Conservation (phyloP, 2,329 filamentous ascomycete species). For the Lachnellula suecica region DNA sequence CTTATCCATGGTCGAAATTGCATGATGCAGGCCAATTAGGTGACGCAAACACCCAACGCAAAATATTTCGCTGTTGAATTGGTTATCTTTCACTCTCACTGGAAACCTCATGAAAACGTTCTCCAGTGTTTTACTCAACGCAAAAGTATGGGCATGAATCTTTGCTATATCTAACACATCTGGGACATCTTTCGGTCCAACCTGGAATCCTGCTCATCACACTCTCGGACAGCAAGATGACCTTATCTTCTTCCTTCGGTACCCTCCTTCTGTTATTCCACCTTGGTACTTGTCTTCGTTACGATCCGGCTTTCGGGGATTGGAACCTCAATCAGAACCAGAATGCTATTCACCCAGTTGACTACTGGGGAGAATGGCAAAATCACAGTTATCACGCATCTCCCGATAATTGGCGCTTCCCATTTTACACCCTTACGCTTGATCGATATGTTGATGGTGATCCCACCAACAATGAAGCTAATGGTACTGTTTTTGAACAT, state of each 20-base stretch:
- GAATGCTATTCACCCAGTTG: slow-evolving; percentile 41
- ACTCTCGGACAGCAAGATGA: neutral
- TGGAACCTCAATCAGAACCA: slow-evolving; percentile 55
- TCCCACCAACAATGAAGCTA: slow-evolving; percentile 61
- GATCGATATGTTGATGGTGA: slow-evolving; percentile 66
- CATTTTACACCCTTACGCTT: slow-evolving; percentile 63
- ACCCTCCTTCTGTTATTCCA: neutral
- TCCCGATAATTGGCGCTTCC: slow-evolving; percentile 62
- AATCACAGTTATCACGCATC: slow-evolving; percentile 52
- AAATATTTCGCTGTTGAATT: too few relatives aligned
- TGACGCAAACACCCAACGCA: too few relatives aligned
- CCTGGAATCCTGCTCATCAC: neutral
- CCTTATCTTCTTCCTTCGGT: neutral
- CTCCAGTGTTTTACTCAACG: neutral
- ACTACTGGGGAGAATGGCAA: slow-evolving; percentile 56
- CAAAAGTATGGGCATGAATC: neutral
- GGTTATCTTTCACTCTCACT: too few relatives aligned
- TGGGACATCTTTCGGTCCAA: too few relatives aligned
- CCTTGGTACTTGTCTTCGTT: neutral
- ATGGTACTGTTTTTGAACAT: slow-evolving; percentile 59
- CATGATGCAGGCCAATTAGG: too few relatives aligned
- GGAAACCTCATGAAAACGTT: too few relatives aligned
- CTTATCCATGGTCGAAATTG: too few relatives aligned
- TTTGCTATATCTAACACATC: too few relatives aligned
- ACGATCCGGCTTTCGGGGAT: slow-evolving; percentile 31